phyloP scores from a whole-genome alignment of 306 rosid genomes.

The Spatholobus suberectus region DNA sequence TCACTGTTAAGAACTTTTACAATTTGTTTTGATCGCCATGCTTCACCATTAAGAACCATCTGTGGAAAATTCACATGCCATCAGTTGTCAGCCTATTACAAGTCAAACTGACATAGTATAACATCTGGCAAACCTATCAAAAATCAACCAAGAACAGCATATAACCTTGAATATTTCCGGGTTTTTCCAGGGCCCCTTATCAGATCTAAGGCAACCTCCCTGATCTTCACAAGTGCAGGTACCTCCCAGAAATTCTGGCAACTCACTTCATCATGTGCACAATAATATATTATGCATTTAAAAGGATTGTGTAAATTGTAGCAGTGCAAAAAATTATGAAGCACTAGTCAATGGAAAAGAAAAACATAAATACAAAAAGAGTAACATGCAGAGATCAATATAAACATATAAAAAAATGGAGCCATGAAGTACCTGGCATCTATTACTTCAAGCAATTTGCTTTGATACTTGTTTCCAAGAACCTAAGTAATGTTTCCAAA shows the following conservation, averaged over 20 bases:
- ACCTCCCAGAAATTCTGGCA: conserved; percentile 99
- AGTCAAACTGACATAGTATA: not conserved
- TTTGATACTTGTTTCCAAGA: conserved; percentile 97
- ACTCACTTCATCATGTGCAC: conserved; percentile 68
- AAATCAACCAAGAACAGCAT: conserved; percentile 13
- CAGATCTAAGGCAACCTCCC: conserved; percentile 95
- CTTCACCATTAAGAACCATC: conserved; percentile 91
- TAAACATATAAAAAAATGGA: not conserved
- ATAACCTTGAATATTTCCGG: conserved; percentile 89
- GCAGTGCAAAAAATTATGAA: not conserved
- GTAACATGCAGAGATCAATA: not conserved
- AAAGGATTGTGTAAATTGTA: conserved; percentile 12
- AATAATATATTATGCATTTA: conserved; percentile 34
- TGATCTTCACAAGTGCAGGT: conserved; percentile 83
- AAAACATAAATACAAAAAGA: not conserved
- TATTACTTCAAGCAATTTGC: conserved; percentile 88
- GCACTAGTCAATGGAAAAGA: conserved; percentile 12
- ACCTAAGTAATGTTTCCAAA: conserved; percentile 59
- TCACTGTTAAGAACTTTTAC: conserved; percentile 87
- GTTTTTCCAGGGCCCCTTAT: conserved; percentile 98
- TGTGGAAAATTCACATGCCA: conserved; percentile 43
- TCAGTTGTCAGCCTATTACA: conserved; percentile 29
- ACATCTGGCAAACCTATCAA: not conserved
- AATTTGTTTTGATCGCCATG: conserved; percentile 84
- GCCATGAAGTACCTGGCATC: conserved; percentile 76